Base-by-base conservation (phyloP, 306 rosid genomes). In the Fragaria iinumae region DNA sequence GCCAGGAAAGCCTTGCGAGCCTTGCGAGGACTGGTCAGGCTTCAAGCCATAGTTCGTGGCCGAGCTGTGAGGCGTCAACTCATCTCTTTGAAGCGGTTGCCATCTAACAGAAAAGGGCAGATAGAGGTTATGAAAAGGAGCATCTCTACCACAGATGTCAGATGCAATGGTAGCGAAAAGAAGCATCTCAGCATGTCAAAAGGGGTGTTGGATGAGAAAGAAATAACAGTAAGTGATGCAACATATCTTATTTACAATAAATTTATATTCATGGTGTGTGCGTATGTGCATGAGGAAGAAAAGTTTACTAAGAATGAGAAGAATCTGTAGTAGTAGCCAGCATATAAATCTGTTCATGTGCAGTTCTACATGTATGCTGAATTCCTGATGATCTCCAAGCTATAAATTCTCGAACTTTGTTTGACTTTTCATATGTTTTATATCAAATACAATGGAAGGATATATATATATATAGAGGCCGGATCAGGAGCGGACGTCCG, bases 1-100 rank as follows among this genome's bases (percentile, higher is more conserved):
- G 97, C 98, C 39, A 93, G 92, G 83, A 93, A 93, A 85, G 97
- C 98, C 50, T 57, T 91, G 77, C 82, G 86, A 82, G 96, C 96
- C 52, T 80, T 91, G 87, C 91, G 87, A 81, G 98, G 98, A 74
- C 76, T 93, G 32, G 91, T 91, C 68, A 87, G 83, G 83, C 84
- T 93, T 67, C 98, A 93, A 84, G 97, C 98, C 62, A 85, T 91
- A 73, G 83, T 87, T 84, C 93, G 98, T 0, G 98, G 98, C 39
- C 81, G 87, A 81, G 91, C 89, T 3, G 96, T 85, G 84, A 90
- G 98, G 65, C 89, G 88, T 29, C 90, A 72, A 69, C 55, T 76
- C 1, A 52, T 27, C 2, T 47, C 72, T 77, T 63, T 77, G 81
- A 87, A 77, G 82, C 52, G 77, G 74, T 69, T 73, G 48, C 83